These are phyloP conservation scores for Colletotrichum navitas DNA, from an alignment of 2,329 filamentous ascomycete genomes.

Conservation along the genomic window DNA sequence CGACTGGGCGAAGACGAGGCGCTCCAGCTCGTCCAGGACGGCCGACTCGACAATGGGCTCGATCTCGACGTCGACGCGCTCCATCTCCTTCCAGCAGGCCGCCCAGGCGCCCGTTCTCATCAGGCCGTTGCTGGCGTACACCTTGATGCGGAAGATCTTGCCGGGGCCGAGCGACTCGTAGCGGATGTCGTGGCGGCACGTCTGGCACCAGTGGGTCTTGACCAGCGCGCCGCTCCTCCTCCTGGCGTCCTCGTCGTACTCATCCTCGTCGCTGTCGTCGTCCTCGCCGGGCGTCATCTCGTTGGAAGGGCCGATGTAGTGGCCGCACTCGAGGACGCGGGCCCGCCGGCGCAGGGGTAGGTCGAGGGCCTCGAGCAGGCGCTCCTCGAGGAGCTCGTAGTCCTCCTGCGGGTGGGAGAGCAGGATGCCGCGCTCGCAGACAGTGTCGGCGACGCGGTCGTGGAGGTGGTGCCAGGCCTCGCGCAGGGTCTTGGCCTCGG, in stretches of 20 bases:
- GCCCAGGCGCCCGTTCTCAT: conserved; percentile 94
- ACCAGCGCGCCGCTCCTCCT: conserved; percentile 39
- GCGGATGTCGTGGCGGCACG: conserved; percentile 67
- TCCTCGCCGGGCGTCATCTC: conserved; percentile 58
- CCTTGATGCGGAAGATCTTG: conserved; percentile 81
- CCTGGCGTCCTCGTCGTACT: conserved; percentile 50
- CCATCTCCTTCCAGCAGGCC: conserved; percentile 97
- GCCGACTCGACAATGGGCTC: conserved; percentile 76
- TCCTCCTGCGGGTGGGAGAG: conserved; percentile 84
- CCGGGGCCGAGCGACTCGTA: conserved; percentile 65
- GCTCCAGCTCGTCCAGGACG: conserved; percentile 68
- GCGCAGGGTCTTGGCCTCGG: conserved; percentile 63
- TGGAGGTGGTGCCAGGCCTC: conserved; percentile 76
- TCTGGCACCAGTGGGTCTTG: conserved; percentile 68
- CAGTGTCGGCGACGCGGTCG: conserved; percentile 78
- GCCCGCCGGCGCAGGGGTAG: conserved; percentile 73
- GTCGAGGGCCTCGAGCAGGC: conserved; percentile 72
- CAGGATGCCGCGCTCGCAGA: conserved; percentile 79
- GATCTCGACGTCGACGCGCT: conserved; percentile 95
- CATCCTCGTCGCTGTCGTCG: conserved; percentile 61
- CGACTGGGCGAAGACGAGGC: conserved; percentile 59
- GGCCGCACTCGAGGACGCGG: conserved; percentile 79
- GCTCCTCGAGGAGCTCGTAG: conserved; percentile 70
- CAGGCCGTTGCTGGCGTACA: conserved; percentile 94
- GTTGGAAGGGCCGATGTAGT: conserved; percentile 76